These are phyloP conservation scores for Kodamaea laetipori DNA, from an alignment of 805 yeast genomes.

Conservation along the genomic window DNA sequence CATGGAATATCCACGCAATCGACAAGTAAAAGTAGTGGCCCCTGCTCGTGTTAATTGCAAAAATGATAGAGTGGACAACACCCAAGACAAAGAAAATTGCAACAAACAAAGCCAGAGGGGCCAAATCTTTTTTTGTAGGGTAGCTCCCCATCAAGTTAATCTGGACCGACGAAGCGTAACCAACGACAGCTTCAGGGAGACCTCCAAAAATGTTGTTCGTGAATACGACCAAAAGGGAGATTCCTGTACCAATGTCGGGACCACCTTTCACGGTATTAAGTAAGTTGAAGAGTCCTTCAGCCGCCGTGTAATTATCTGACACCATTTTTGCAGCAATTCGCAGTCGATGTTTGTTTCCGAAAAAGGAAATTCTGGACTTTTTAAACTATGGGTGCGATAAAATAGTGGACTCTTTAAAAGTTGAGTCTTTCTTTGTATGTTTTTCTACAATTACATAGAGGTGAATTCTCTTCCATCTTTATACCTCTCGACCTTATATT, in stretches of 20 bases:
- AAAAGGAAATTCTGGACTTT: too few species aligned
- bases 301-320: slow-evolving; percentile 11
- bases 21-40: slow-evolving; percentile 21
- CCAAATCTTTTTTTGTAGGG: slow-evolving; percentile 16
- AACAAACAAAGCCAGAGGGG: slow-evolving; percentile 17
- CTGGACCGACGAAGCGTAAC: slow-evolving; percentile 12
- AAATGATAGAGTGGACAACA: slow-evolving; percentile 14
- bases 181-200: slow-evolving; percentile 10
- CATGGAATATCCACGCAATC: slow-evolving; percentile 16
- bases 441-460: too few species aligned
- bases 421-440: too few species aligned
- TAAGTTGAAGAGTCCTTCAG: slow-evolving; percentile 16
- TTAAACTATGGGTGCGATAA: too few species aligned
- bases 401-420: neutral
- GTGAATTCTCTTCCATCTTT: too few species aligned
- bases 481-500: too few species aligned
- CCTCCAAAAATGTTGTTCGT: slow-evolving; percentile 3
- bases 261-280: slow-evolving; percentile 32
- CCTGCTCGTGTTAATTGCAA: slow-evolving; percentile 15
- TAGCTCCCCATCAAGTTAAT: slow-evolving; percentile 18
- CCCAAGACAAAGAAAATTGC: slow-evolving; percentile 14
- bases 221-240: slow-evolving; percentile 16
- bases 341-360: neutral
- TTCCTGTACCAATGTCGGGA: slow-evolving; percentile 57
- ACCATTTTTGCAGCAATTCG: neutral